Evolutionary conservation across 2,329 filamentous ascomycete species (phyloP).

Genomic region (Apiospora aurea): DNA sequence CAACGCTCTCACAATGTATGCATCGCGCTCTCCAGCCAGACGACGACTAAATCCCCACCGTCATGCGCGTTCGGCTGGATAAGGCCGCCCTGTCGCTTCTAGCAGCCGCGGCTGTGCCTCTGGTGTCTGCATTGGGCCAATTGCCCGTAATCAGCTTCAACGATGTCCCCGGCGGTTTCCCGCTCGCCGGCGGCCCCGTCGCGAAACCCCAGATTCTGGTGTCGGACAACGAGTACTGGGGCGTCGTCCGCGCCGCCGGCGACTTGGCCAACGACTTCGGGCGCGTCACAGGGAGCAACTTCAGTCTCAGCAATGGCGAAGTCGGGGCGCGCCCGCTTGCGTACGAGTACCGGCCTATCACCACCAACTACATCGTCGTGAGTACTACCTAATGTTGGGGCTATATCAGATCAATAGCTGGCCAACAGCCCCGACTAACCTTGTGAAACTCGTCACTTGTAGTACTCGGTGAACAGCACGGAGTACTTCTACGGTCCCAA

Average conservation of each 20-base stretch:
- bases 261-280: conserved; percentile 75
- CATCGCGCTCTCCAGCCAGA: not conserved
- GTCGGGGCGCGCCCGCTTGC: conserved; percentile 43
- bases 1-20: no score
- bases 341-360: conserved; percentile 53
- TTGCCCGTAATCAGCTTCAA: conserved; percentile 40
- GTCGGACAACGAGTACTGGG: conserved; percentile 69
- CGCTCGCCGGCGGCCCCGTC: conserved; percentile 37
- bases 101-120: conserved; percentile 26
- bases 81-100: conserved; percentile 19
- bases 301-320: conserved; percentile 61
- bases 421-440: not conserved
- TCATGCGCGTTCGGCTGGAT: not conserved
- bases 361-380: conserved; percentile 56
- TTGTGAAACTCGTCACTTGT: not conserved
- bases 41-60: not conserved
- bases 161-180: conserved; percentile 32
- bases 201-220: conserved; percentile 54
- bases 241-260: conserved; percentile 70
- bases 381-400: conserved; percentile 31
- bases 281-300: conserved; percentile 71
- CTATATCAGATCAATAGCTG: no score
- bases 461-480: conserved; percentile 53
- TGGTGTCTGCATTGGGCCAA: conserved; percentile 37
- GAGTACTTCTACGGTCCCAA: conserved; percentile 53